These are phyloP conservation scores for Sisymbrium irio DNA, from an alignment of 345 rosid genomes.

Conservation along the genomic window DNA sequence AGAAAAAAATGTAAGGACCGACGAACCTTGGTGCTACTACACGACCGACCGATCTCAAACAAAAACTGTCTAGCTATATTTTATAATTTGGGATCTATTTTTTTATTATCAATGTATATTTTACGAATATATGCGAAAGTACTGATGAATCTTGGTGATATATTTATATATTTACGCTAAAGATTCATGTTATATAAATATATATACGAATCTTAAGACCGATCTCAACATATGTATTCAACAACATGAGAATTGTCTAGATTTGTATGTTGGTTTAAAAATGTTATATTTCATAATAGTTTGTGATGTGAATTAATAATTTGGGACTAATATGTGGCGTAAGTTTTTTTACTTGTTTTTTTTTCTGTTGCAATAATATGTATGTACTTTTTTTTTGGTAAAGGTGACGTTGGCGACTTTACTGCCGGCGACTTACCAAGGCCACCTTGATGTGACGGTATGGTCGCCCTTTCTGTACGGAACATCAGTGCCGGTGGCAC, in stretches of 20 bases:
- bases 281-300: neutral
- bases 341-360: neutral
- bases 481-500: constrained; percentile 63
- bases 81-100: neutral
- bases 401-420: constrained; percentile 33
- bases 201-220: neutral
- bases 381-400: neutral
- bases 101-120: neutral
- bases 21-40: neutral
- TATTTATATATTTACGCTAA: too few relatives aligned
- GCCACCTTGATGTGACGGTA: constrained; percentile 54
- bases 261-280: neutral
- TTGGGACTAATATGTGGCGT: neutral
- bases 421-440: constrained; percentile 33
- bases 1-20: neutral
- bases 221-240: neutral
- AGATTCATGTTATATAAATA: neutral
- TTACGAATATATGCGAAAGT: neutral
- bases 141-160: too few relatives aligned
- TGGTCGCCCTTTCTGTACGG: constrained; percentile 86
- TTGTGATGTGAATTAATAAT: neutral
- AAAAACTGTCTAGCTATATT: neutral
- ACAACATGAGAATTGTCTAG: neutral
- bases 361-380: neutral
- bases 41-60: neutral